phyloP scores from a whole-genome alignment of 257 asterid genomes.

The Przewalskia tangutica region DNA sequence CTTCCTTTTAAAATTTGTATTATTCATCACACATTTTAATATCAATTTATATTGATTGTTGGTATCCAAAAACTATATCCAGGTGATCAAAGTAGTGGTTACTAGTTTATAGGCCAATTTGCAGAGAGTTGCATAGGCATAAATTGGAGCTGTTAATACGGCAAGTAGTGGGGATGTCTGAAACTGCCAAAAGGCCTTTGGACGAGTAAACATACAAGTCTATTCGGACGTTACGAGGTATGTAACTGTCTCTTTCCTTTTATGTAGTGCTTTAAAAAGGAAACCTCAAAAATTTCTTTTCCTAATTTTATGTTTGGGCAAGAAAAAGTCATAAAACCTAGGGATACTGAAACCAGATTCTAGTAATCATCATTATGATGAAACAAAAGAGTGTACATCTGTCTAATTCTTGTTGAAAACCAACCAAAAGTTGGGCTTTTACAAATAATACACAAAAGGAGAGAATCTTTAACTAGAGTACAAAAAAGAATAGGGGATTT shows the following conservation, averaged over 20 bases:
- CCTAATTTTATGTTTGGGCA: not conserved
- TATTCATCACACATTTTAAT: no score
- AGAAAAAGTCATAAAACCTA: not conserved
- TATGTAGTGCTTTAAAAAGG: not conserved
- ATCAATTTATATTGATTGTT: no score
- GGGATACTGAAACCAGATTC: not conserved
- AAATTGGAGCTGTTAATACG: not conserved
- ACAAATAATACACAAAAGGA: no score
- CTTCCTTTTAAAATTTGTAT: no score
- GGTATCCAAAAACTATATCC: no score
- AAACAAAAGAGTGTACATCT: not conserved
- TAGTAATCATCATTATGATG: not conserved
- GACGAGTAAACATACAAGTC: not conserved
- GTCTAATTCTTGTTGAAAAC: not conserved
- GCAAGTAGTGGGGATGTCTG: not conserved
- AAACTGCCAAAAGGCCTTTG: not conserved
- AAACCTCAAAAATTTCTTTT: not conserved
- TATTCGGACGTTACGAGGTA: not conserved
- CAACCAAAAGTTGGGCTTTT: not conserved
- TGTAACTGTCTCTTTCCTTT: not conserved
- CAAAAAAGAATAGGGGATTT: not conserved
- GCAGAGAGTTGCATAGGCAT: not conserved
- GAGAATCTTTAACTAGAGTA: not conserved
- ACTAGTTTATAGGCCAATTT: no score
- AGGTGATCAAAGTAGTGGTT: no score